Evolutionary conservation across 352 stramenopile genomes (phyloP), one percentile per base, ranked within the genome.

Genomic region (Peronosclerospora sorghi): DNA sequence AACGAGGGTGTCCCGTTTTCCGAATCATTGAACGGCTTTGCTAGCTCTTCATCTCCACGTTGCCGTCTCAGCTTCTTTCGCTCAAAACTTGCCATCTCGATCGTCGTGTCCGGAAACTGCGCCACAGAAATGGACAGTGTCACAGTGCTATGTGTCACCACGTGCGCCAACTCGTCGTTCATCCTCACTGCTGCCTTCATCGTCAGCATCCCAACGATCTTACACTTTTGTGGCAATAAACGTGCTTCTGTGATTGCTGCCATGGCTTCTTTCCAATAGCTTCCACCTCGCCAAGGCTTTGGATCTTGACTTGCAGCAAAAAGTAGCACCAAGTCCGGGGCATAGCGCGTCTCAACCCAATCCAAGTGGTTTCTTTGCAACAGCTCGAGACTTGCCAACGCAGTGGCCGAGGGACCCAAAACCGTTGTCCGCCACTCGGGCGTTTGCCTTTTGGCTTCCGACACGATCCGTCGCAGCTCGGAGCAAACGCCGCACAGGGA

Each of bases 1-100:
- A 82, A 66, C 17, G 63, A 80, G n/a, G 68, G 59, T 1, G 30
- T 27, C 0, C 43, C 60, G 5, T 24, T 45, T 12, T 45, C 26
- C 9, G 54, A 12, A 1, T 4, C 10, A 10, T 36, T 39, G 37
- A 81, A 77, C 3, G 66, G 61, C 26, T 68, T 50, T 2, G 69
- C 56, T 6, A 57, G 21, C 48, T 57, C 56, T 1, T 47, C 47
- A 14, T 53, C 62, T 39, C 61, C 67, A 30, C 62, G 48, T 34
- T 51, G 55, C 40, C 60, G 62, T 19, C 70, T 54, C 15, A 86
- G 51, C 15, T 56, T 55, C 35, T 82, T 79, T 32, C 68, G 62
- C 4, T 86, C 73, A 19, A 81, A 81, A 14, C 40, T 43, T 2
- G 53, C 62, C 4, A 62, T 52, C 28, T 77, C 64, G 14, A 86